Base-by-base conservation (phyloP, 225 moss, liverwort and hornwort species). In the Bryoerythrophyllum caledonicum region DNA sequence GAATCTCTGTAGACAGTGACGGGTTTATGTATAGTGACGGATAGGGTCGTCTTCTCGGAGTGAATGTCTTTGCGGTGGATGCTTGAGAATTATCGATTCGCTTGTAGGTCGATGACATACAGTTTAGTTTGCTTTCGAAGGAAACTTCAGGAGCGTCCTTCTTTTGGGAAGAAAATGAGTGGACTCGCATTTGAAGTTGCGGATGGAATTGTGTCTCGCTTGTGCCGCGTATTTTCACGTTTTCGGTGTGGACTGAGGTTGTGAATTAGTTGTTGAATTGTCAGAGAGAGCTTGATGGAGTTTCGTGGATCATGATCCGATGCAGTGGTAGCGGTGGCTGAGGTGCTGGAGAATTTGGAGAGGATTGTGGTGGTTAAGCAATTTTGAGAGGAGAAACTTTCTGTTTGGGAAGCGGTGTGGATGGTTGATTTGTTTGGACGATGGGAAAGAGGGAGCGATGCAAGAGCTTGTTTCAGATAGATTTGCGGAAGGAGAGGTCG, bases 391-490 rank as follows among this genome's bases (percentile, higher is more conserved):
- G 41, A 38, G 41, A 41, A 71, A n/a, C n/a, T n/a, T n/a, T n/a
- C n/a, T n/a, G n/a, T n/a, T n/a, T n/a, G n/a, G n/a, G n/a, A n/a
- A n/a, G n/a, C 10, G 55, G 5, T 35, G 54, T 35, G 14, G 34
- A 44, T 28, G 44, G 20, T n/a, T 30, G 8, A 62, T n/a, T 55
- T 44, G 15, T 44, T 60, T 41, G 53, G 2, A 35, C 14, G 10
- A 84, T 84, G 84, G 84, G 71, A 3, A 82, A 63, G 71, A 79
- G 14, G 79, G 79, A 82, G 62, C 3, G 6, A 8, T 1, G 70
- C 25, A 65, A 13, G 59, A 82, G 72, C 1, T 46, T 78, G 10
- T 87, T 82, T 43, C 77, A 75, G n/a, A 68, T 37, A 26, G 84
- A 84, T 72, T 75, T 82, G 80, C 71, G 84, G 40, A 65, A 67